Percentiles rank a stretch among this genome's conserved stretches.
phyloP scores from a whole-genome alignment of 1,139 yeast genomes.

The Candida neerlandica region DNA sequence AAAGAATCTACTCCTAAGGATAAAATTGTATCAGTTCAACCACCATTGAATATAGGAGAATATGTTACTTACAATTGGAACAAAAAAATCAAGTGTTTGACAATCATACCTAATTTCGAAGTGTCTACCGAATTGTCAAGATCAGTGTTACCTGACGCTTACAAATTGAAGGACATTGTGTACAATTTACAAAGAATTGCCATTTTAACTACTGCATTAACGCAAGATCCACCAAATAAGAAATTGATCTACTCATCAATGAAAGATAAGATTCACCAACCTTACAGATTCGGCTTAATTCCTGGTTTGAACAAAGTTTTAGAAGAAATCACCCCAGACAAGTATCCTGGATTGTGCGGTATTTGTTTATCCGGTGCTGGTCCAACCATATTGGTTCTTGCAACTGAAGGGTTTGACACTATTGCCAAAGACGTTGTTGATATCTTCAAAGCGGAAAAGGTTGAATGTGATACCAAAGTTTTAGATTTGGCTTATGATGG shows the following conservation, averaged over 20 bases:
- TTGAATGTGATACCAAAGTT: conserved; percentile 78
- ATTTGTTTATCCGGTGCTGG: conserved; percentile 98
- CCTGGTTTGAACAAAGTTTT: conserved; percentile 89
- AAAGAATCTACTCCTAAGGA: conserved; percentile 73
- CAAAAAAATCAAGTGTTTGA: conserved; percentile 78
- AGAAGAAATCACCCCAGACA: conserved; percentile 75
- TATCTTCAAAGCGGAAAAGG: conserved; percentile 66
- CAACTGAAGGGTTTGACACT: conserved; percentile 82
- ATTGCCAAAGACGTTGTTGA: conserved; percentile 76
- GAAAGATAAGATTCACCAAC: conserved; percentile 97
- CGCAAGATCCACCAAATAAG: conserved; percentile 79
- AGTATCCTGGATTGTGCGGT: conserved; percentile 85
- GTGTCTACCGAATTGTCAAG: conserved; percentile 91
- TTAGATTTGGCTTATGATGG: conserved; percentile 89
- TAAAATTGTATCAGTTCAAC: conserved; percentile 36
- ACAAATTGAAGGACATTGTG: conserved; percentile 80
- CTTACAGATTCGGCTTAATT: conserved; percentile 84
- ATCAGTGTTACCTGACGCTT: conserved; percentile 80
- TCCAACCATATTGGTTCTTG: conserved; percentile 92
- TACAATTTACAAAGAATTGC: conserved; percentile 70
- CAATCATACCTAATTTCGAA: conserved; percentile 92
- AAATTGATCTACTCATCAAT: conserved; percentile 86
- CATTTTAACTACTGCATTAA: conserved; percentile 68
- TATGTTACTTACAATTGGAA: conserved; percentile 87
- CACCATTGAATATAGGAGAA: conserved; percentile 88